A percentile compares a stretch with the other conserved stretches of the same genome.
Conservation (phyloP, 2,329 filamentous ascomycete genomes). For the Blastomyces parvus region DNA sequence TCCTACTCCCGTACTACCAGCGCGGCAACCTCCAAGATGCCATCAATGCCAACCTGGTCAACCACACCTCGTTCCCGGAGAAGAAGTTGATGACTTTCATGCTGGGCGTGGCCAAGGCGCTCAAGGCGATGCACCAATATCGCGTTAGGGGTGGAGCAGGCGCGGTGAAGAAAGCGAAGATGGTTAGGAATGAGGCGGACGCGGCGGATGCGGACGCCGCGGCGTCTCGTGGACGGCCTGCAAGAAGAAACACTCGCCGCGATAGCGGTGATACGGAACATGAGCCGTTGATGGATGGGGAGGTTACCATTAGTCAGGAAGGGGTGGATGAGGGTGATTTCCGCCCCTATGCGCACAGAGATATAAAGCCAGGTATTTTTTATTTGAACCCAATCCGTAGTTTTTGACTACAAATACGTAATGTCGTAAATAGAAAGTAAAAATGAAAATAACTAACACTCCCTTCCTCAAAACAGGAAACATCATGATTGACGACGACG, state of each 20-base stretch:
- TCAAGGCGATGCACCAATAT: constrained; percentile 89
- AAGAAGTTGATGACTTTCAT: constrained; percentile 80
- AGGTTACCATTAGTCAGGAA: constrained; percentile 58
- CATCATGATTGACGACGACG: constrained; percentile 95
- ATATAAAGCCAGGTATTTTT: constrained; percentile 77
- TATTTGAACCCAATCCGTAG: too few relatives aligned
- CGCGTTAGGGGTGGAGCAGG: constrained; percentile 51
- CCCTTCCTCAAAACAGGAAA: constrained; percentile 48
- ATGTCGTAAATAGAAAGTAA: not conserved
- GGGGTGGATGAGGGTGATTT: constrained; percentile 59
- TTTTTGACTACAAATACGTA: too few relatives aligned
- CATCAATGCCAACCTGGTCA: constrained; percentile 97
- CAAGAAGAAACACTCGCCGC: constrained; percentile 36
- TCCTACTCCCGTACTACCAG: constrained; percentile 89
- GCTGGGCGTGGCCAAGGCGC: constrained; percentile 77
- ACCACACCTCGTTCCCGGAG: constrained; percentile 84
- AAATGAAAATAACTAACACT: not conserved
- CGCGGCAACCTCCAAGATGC: constrained; percentile 94
- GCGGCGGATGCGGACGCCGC: constrained; percentile 41
- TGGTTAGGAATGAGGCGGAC: constrained; percentile 47
- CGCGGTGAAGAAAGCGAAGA: constrained; percentile 48
- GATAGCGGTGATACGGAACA: constrained; percentile 67
- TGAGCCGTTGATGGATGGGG: constrained; percentile 71
- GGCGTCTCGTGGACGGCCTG: constrained; percentile 30
- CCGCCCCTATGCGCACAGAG: constrained; percentile 82